phyloP scores from a whole-genome alignment of 83 land plant species.

The Picea mariana region DNA sequence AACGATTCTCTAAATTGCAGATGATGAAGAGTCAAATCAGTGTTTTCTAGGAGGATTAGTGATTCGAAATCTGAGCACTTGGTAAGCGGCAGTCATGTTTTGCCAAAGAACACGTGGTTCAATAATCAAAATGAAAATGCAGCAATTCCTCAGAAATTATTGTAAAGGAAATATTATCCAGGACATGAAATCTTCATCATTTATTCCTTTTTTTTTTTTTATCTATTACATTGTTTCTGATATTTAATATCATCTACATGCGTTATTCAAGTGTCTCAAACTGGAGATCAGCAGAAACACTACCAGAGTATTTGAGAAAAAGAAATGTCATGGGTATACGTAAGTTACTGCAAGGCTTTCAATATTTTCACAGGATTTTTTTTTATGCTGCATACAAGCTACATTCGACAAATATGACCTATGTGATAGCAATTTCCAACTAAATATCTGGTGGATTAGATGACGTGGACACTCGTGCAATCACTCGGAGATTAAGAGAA shows the following conservation, averaged over 20 bases:
- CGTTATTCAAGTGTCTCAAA: constrained; percentile 73
- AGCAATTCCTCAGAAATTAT: not conserved
- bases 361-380: not conserved
- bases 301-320: constrained; percentile 74
- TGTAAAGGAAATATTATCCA: not conserved
- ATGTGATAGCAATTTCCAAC: not conserved
- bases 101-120: not conserved
- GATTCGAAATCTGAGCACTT: constrained; percentile 73
- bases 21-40: constrained; percentile 88
- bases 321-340: constrained; percentile 97
- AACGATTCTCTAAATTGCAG: constrained; percentile 36
- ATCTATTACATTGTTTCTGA: not conserved
- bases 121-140: not conserved
- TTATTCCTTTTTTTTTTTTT: not conserved
- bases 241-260: constrained; percentile 6
- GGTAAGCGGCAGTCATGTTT: constrained; percentile 33
- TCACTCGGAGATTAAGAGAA: constrained; percentile 88
- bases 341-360: constrained; percentile 33
- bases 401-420: not conserved
- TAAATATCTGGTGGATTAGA: constrained; percentile 38
- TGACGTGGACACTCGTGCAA: constrained; percentile 98
- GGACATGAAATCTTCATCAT: no score
- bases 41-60: constrained; percentile 87
- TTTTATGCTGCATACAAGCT: constrained; percentile 5
- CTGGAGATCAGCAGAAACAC: constrained; percentile 79